Base-by-base conservation (phyloP, 495 filamentous ascomycete species). In the Aspergillus olivimuriae region DNA sequence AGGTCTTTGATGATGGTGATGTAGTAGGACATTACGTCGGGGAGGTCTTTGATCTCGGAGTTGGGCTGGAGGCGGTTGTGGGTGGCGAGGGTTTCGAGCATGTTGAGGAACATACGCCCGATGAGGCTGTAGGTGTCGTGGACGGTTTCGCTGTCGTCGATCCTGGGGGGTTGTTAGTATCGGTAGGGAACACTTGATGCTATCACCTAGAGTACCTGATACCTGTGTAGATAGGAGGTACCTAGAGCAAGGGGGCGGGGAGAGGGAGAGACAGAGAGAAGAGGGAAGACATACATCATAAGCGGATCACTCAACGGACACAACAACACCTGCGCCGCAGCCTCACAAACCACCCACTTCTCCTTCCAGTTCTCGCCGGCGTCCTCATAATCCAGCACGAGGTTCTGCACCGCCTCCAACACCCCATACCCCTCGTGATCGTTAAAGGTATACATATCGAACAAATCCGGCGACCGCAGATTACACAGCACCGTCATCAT, bases 361-460 rank as follows among this genome's bases (percentile, higher is more conserved):
- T 58, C 50, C 14, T 61, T 54, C 43, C 50, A 59, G 20, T 67
- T 53, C 15, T 52, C 56, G 14, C 50, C 26, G 8, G 24, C 24
- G 34, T 61, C 56, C 14, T 58, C 41, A 41, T 66, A 71, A 40
- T 66, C 69, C 10, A 65, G 36, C 0, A 74, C 31, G 39, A 55
- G 28, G 45, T 75, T 75, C 39, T 67, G 57, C 10, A 70, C 43
- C 6, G 65, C 41, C 45, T 76, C 70, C 28, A 56, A 20, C 3
- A 62, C 42, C 4, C 68, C 73, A 33, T 62, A 69, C 0, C 60
- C 62, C 21, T 41, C 45, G 20, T 41, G 60, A 33, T 75, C 64
- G 35, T 67, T 69, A 45, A 59, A 68, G 33, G 60, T 60, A 39
- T 69, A 56, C 64, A 74, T 66, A 22, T 42, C 50, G 26, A 66